Evolutionary conservation across 176 grass and related monocot species (phyloP).

Genomic region (Oryza nivara): DNA sequence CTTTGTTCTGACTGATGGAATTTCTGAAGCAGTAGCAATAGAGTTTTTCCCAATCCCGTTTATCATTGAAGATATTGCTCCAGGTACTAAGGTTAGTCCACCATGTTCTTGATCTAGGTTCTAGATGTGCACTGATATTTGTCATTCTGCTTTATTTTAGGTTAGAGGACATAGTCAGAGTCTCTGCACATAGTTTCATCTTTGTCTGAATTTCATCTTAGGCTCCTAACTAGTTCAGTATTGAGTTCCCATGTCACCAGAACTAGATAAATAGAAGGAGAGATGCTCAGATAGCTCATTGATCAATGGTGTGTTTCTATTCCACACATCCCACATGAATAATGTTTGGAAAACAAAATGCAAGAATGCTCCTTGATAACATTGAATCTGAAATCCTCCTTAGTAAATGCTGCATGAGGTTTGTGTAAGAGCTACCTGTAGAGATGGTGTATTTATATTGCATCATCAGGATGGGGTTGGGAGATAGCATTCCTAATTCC

Average conservation of each 20-base stretch:
- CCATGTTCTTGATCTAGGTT: slow-evolving; percentile 13
- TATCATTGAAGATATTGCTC: slow-evolving; percentile 73
- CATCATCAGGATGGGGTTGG: not conserved
- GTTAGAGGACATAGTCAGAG: not conserved
- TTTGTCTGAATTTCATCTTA: not conserved
- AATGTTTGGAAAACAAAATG: not conserved
- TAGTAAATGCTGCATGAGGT: not conserved
- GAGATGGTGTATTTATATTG: not conserved
- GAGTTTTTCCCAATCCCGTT: slow-evolving; percentile 72
- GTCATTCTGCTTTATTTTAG: not conserved
- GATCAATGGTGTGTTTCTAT: not conserved
- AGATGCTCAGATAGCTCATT: not conserved
- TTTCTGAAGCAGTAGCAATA: slow-evolving; percentile 65
- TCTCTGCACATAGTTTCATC: slow-evolving; percentile 16
- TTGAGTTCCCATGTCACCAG: not conserved
- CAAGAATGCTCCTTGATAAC: not conserved
- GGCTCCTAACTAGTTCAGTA: not conserved
- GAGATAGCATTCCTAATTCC: not conserved
- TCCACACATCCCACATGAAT: not conserved
- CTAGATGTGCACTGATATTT: not conserved
- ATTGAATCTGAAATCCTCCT: not conserved
- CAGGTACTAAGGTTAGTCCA: slow-evolving; percentile 76
- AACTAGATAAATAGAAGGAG: not conserved
- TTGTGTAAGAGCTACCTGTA: no score
- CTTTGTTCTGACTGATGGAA: slow-evolving; percentile 76